These are phyloP conservation scores for Clonostachys rosea DNA, from an alignment of 2,329 filamentous ascomycete species.

Conservation along the genomic window DNA sequence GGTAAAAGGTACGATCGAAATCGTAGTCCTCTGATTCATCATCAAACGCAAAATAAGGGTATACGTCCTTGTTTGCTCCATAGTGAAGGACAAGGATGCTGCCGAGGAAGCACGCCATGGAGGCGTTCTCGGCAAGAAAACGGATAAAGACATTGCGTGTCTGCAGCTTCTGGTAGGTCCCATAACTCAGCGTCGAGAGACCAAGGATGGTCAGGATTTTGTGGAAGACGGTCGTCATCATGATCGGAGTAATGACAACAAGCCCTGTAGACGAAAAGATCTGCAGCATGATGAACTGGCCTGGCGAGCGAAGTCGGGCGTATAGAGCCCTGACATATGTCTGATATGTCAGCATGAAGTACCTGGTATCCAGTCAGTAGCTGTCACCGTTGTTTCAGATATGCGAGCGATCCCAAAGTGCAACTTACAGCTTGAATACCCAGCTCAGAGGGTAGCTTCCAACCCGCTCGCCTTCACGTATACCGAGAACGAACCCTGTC, in stretches of 20 bases:
- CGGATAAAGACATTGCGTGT: constrained; percentile 64
- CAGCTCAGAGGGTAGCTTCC: constrained; percentile 67
- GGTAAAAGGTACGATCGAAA: constrained; percentile 59
- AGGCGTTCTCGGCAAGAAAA: constrained; percentile 62
- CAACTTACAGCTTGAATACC: constrained; percentile 60
- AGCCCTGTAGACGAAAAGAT: constrained; percentile 58
- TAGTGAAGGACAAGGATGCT: constrained; percentile 63
- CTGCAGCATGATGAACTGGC: constrained; percentile 63
- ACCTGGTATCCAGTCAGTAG: constrained; percentile 29
- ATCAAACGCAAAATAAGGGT: constrained; percentile 67
- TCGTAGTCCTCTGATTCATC: constrained; percentile 43
- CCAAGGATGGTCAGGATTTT: constrained; percentile 46
- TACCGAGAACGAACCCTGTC: constrained; percentile 63
- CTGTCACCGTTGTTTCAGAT: background rate
- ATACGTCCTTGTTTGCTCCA: constrained; percentile 62
- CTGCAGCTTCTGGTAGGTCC: constrained; percentile 61
- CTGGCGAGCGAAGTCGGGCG: constrained; percentile 59
- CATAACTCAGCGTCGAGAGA: constrained; percentile 55
- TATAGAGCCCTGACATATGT: constrained; percentile 67
- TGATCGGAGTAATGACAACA: constrained; percentile 58
- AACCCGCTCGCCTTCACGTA: constrained; percentile 60
- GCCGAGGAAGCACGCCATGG: constrained; percentile 64
- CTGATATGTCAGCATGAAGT: constrained; percentile 67
- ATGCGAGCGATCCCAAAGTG: background rate
- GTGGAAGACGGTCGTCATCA: constrained; percentile 58